Evolutionary conservation across 306 rosid species (phyloP), one percentile per base, ranked within the genome.

Genomic region (Cicer judaicum): DNA sequence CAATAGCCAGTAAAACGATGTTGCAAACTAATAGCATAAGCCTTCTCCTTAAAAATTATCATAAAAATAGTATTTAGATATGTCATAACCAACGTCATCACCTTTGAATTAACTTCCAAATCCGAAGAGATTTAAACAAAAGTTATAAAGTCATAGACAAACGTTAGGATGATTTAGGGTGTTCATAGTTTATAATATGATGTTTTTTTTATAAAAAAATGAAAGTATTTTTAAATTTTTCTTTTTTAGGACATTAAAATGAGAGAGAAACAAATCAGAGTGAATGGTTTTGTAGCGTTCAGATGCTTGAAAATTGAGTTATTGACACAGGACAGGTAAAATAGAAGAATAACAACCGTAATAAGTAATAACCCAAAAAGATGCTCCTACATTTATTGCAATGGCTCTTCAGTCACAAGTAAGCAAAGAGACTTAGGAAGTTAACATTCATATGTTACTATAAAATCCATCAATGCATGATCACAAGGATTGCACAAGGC

Each of bases 331-430:
- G 36, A 44, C 3, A 10, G 21, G 64, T 50, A 74, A 48, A 63
- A 21, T 61, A 34, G 48, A 65, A 38, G 21, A 54, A 53, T 15
- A 55, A 1, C 38, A 43, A 61, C 61, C 69, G 57, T 41, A 53
- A 53, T 53, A 24, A 24, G 34, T 24, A 5, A 53, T 49, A 56
- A 55, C 65, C 73, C 63, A 74, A 80, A 56, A 67, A 6, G 10
- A 14, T 53, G 12, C 15, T 29, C 38, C 11, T 53, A 43, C 18
- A 61, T 50, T 40, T 39, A 70, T 16, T 6, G n/a, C 73, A 42
- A 57, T 4, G 50, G 18, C 12, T 71, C 43, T 60, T 39, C 21
- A 29, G 18, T 59, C 13, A 63, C 46, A 24, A 72, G 39, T 60
- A 60, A 43, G 59, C 13, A 36, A 52, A 44, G 56, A 46, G 44